phyloP scores from a whole-genome alignment of 2,329 filamentous ascomycete genomes.

The Pseudocercospora eumusae region DNA sequence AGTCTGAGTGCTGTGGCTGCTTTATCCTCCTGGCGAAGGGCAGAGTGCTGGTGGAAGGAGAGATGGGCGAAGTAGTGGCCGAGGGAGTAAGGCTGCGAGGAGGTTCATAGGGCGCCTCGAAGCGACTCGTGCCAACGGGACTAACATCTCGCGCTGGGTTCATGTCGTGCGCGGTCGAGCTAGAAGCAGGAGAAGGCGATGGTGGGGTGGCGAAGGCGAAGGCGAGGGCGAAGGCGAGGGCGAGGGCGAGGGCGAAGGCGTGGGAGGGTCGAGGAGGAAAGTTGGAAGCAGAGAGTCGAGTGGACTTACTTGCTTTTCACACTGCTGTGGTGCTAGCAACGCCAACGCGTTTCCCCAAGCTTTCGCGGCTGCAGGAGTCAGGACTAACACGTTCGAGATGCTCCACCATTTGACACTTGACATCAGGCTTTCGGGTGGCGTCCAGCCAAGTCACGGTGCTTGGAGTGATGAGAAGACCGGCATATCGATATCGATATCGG shows the following conservation, averaged over 20 bases:
- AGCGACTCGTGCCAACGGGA: conserved; percentile 36
- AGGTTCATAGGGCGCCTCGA: conserved; percentile 34
- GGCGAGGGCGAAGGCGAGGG: not conserved
- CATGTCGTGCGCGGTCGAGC: conserved; percentile 5
- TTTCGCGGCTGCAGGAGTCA: not conserved
- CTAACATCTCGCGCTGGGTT: conserved; percentile 29
- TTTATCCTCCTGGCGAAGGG: conserved; percentile 20
- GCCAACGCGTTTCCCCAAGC: not conserved
- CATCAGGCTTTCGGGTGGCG: not conserved
- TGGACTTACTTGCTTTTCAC: too few relatives aligned
- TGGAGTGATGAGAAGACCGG: not conserved
- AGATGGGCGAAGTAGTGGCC: conserved; percentile 24
- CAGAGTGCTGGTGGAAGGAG: conserved; percentile 17
- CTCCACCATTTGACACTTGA: not conserved
- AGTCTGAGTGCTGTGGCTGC: conserved; percentile 23
- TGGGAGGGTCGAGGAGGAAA: conserved; percentile 2
- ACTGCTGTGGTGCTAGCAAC: too few relatives aligned
- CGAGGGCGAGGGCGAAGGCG: not conserved
- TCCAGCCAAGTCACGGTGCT: not conserved
- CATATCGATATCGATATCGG: not conserved
- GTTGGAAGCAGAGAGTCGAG: too few relatives aligned
- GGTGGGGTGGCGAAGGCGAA: not conserved
- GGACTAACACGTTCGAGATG: conserved; percentile 3
- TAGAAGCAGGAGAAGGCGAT: not conserved
- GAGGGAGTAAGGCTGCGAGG: conserved; percentile 22